These are phyloP conservation scores for Pestalotiopsis sp. DNA, from an alignment of 2,329 filamentous ascomycete genomes.

Conservation along the genomic window DNA sequence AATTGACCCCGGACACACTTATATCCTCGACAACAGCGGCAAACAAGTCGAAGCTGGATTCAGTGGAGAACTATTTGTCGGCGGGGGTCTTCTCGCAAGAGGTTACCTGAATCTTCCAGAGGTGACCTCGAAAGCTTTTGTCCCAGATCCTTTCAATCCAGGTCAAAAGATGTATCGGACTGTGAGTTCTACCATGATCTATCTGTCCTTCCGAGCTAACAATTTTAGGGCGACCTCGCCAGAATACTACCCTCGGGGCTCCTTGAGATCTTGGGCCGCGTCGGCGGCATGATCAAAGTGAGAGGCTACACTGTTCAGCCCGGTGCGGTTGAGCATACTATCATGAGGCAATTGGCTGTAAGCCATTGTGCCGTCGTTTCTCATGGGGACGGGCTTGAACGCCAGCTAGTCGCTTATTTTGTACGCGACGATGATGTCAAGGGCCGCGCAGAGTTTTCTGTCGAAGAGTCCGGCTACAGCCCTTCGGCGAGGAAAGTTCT, in stretches of 20 bases:
- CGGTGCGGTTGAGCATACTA: slow-evolving; percentile 74
- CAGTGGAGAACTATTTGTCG: slow-evolving; percentile 75
- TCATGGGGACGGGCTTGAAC: slow-evolving; percentile 75
- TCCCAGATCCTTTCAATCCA: slow-evolving; percentile 64
- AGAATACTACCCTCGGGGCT: slow-evolving; percentile 67
- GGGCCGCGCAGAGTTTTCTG: slow-evolving; percentile 63
- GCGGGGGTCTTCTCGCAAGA: slow-evolving; percentile 72
- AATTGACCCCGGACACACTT: slow-evolving; percentile 67
- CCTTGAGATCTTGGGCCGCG: slow-evolving; percentile 75
- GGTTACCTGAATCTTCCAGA: slow-evolving; percentile 82
- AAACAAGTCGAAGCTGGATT: slow-evolving; percentile 64
- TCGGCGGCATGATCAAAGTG: slow-evolving; percentile 81
- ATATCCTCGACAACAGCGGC: slow-evolving; percentile 72
- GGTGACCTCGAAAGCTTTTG: slow-evolving; percentile 73
- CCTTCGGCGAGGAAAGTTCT: slow-evolving; percentile 68
- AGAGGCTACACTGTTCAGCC: slow-evolving; percentile 79
- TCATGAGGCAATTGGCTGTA: slow-evolving; percentile 70
- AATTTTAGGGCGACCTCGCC: slow-evolving; percentile 62
- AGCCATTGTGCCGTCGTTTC: slow-evolving; percentile 72
- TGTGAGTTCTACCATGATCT: not conserved
- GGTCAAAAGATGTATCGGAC: slow-evolving; percentile 75
- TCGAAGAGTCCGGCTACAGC: slow-evolving; percentile 73
- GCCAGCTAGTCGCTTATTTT: slow-evolving; percentile 77
- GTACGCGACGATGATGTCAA: slow-evolving; percentile 65
- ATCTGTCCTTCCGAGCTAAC: not conserved